A percentile compares a stretch with the other conserved stretches of the same genome.
Evolutionary conservation across 2,329 filamentous ascomycete species (phyloP).

Genomic region (Cryphonectria carpinicola): DNA sequence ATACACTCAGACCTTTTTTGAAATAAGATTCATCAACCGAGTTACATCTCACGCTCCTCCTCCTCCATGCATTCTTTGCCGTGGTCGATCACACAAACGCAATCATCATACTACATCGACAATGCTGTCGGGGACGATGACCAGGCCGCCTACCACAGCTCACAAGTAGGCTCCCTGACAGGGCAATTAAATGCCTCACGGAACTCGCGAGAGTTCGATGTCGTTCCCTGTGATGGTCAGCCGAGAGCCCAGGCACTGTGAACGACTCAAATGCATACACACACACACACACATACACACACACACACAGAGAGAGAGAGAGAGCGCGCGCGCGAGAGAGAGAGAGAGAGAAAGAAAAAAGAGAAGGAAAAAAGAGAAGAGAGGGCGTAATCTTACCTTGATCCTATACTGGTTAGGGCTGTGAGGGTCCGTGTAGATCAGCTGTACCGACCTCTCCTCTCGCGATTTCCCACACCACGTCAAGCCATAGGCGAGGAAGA

Average conservation of each 20-base stretch:
- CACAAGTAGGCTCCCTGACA: constrained; percentile 67
- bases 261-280: neutral
- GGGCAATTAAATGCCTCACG: constrained; percentile 69
- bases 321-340: no score
- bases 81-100: neutral
- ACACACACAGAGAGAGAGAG: no score
- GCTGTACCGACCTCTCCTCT: constrained; percentile 58
- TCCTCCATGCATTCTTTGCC: neutral
- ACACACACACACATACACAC: no score
- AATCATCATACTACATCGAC: neutral
- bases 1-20: neutral
- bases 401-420: constrained; percentile 66
- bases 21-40: neutral
- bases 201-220: constrained; percentile 70
- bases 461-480: constrained; percentile 70
- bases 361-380: neutral
- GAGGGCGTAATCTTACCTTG: constrained; percentile 42
- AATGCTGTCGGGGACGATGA: neutral
- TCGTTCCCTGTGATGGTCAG: constrained; percentile 44
- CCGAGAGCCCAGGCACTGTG: neutral
- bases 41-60: neutral
- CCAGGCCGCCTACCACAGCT: constrained; percentile 61
- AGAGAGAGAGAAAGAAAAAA: no score
- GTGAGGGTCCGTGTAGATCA: constrained; percentile 67
- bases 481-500: constrained; percentile 68